Evolutionary conservation across 805 yeast species (phyloP).

Genomic region (Starmerella bombi): DNA sequence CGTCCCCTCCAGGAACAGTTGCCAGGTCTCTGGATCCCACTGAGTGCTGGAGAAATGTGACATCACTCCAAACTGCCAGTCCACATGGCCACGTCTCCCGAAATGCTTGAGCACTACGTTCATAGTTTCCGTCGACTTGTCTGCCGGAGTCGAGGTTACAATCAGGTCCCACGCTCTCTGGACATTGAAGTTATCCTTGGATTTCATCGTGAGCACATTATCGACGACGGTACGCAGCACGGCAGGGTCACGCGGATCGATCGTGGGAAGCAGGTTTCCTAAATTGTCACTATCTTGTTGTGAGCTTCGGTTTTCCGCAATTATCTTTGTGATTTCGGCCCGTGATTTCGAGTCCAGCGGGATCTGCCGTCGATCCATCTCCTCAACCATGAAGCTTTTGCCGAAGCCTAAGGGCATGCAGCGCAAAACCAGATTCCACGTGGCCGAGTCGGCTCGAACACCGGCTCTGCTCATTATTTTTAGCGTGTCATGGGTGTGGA

Average conservation of each 20-base stretch:
- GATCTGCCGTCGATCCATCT: slow-evolving; percentile 17
- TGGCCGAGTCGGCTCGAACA: slow-evolving; percentile 9
- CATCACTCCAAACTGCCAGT: slow-evolving; percentile 18
- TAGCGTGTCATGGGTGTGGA: slow-evolving; percentile 6
- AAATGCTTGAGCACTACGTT: slow-evolving; percentile 11
- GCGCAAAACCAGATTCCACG: slow-evolving; percentile 18
- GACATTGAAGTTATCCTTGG: slow-evolving; percentile 10
- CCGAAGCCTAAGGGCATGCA: slow-evolving; percentile 21
- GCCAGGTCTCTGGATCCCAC: slow-evolving; percentile 13
- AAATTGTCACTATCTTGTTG: not conserved
- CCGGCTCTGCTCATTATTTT: slow-evolving; percentile 4
- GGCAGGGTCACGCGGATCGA: slow-evolving; percentile 7
- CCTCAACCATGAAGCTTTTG: slow-evolving; percentile 20
- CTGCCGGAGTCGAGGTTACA: not conserved
- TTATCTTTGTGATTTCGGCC: slow-evolving; percentile 4
- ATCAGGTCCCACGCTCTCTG: slow-evolving; percentile 6
- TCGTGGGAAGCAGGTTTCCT: not conserved
- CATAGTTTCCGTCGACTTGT: slow-evolving; percentile 6
- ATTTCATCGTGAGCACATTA: slow-evolving; percentile 2
- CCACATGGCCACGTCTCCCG: slow-evolving; percentile 12
- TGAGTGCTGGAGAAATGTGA: slow-evolving; percentile 4
- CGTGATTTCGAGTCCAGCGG: slow-evolving; percentile 9
- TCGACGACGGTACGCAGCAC: slow-evolving; percentile 6
- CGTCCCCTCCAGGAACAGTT: slow-evolving; percentile 12
- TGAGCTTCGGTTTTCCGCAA: slow-evolving; percentile 1